These are phyloP conservation scores for Pseudopediastrum boryanum DNA, from an alignment of 139 green algal genomes.

Conservation along the genomic window DNA sequence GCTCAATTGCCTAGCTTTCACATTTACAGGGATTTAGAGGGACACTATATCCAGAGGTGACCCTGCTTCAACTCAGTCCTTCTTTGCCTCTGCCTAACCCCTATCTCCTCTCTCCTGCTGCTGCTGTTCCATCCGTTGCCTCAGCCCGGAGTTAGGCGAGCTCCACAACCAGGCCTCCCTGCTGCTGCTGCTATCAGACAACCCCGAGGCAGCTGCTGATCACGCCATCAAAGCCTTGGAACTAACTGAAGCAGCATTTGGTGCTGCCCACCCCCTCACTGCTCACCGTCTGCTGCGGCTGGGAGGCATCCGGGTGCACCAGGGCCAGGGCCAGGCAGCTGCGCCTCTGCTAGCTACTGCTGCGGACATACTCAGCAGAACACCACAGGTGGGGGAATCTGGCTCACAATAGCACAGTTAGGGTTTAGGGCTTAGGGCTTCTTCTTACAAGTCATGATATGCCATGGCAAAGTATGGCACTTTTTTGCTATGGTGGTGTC, in stretches of 20 bases:
- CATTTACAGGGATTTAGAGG: no score
- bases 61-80: not conserved
- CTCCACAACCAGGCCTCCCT: slow-evolving; percentile 62
- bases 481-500: no score
- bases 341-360: slow-evolving; percentile 43
- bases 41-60: no score
- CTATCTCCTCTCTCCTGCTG: not conserved
- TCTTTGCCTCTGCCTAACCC: no score
- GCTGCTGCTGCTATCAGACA: slow-evolving; percentile 47
- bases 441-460: no score
- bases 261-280: slow-evolving; percentile 32
- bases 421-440: no score
- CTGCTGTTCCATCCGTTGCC: not conserved
- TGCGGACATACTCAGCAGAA: slow-evolving; percentile 25
- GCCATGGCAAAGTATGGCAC: no score
- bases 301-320: slow-evolving; percentile 35
- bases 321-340: slow-evolving; percentile 44
- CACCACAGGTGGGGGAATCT: not conserved
- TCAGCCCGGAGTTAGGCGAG: slow-evolving; percentile 56
- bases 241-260: slow-evolving; percentile 39
- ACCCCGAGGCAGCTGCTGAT: slow-evolving; percentile 33
- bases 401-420: no score
- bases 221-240: slow-evolving; percentile 40
- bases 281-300: slow-evolving; percentile 55
- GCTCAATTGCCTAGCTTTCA: no score